Percentiles rank a stretch among this genome's conserved stretches.
Evolutionary conservation across 345 rosid species (phyloP).

Genomic region (Populus pruinosa): DNA sequence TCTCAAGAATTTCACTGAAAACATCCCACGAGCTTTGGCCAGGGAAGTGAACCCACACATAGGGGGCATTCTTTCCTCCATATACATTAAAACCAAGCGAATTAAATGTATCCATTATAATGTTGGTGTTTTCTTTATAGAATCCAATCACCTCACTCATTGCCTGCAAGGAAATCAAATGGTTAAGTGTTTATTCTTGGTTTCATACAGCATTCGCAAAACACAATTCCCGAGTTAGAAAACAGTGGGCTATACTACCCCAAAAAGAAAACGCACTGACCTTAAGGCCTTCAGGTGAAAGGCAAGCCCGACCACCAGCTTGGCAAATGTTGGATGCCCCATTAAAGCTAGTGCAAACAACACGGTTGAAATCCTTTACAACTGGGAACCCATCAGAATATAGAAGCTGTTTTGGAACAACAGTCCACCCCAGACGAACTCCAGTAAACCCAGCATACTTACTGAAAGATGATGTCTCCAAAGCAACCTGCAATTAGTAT

Average conservation of each 20-base stretch:
- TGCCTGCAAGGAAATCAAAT: conserved; percentile 48
- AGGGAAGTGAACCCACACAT: conserved; percentile 95
- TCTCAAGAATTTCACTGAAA: conserved; percentile 82
- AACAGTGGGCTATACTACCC: neutral
- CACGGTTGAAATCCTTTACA: conserved; percentile 82
- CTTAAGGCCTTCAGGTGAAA: conserved; percentile 76
- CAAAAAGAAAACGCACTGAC: conserved; percentile 25
- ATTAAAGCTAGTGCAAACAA: conserved; percentile 83
- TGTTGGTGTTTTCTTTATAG: conserved; percentile 82
- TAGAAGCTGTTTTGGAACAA: conserved; percentile 72
- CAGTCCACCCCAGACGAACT: conserved; percentile 96
- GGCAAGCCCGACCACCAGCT: conserved; percentile 95
- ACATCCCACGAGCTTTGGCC: conserved; percentile 98
- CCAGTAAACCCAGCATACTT: conserved; percentile 98
- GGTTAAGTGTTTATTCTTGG: neutral
- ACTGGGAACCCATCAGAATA: conserved; percentile 91
- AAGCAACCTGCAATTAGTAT: conserved; percentile 56
- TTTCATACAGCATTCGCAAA: neutral
- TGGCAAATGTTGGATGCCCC: conserved; percentile 90
- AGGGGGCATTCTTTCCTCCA: conserved; percentile 89
- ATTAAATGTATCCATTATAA: conserved; percentile 70
- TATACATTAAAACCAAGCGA: conserved; percentile 83
- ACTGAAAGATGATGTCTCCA: conserved; percentile 89
- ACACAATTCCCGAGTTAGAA: neutral
- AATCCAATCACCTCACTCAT: conserved; percentile 82